phyloP scores from a whole-genome alignment of 495 filamentous ascomycete species.

The Neohortaea acidophila region DNA sequence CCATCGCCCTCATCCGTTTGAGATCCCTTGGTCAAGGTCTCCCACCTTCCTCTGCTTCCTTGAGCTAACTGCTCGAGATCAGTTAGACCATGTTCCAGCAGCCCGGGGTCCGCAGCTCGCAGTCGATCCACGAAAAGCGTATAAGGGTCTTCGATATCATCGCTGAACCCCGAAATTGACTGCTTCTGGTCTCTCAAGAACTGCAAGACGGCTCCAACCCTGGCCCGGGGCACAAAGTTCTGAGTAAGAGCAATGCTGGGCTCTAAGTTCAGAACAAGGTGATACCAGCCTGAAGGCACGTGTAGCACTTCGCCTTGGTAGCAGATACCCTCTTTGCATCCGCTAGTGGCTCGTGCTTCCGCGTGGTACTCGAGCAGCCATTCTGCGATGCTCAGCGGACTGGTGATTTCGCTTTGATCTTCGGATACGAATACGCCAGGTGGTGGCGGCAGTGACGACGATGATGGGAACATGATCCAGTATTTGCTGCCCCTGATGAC shows the following conservation, averaged over 20 bases:
- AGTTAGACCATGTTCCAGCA: constrained; percentile 47
- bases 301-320: constrained; percentile 77
- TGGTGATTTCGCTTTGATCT: constrained; percentile 89
- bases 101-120: constrained; percentile 42
- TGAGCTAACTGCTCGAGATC: constrained; percentile 46
- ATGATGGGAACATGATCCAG: constrained; percentile 89
- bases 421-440: constrained; percentile 86
- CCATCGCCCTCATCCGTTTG: constrained; percentile 31
- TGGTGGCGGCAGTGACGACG: constrained; percentile 44
- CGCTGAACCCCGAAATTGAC: constrained; percentile 74
- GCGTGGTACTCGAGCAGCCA: constrained; percentile 85
- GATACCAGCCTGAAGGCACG: constrained; percentile 92
- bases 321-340: constrained; percentile 81
- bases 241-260: constrained; percentile 81
- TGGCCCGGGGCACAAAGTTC: constrained; percentile 77
- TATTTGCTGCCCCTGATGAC: constrained; percentile 86
- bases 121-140: constrained; percentile 59
- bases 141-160: constrained; percentile 58
- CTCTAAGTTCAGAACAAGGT: constrained; percentile 81
- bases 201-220: constrained; percentile 56
- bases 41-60: constrained; percentile 66
- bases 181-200: constrained; percentile 73
- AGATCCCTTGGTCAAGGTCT: constrained; percentile 48
- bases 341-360: constrained; percentile 62
- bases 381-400: constrained; percentile 86